Evolutionary conservation across 805 yeast species (phyloP).

Genomic region (Teunomyces cretensis): DNA sequence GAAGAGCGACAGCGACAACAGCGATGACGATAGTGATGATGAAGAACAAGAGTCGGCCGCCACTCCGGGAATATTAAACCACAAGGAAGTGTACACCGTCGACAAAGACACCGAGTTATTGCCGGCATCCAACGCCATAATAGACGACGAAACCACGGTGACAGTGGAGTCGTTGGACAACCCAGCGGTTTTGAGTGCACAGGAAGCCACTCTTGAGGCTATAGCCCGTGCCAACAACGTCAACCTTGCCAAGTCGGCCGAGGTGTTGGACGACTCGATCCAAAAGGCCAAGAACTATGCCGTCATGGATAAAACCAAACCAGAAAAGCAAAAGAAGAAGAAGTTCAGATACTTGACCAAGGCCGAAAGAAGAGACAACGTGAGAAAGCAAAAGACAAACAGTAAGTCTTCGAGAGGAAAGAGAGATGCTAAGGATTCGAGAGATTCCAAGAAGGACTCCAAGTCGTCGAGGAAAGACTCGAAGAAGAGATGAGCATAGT

Average conservation of each 20-base stretch:
- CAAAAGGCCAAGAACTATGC: constrained; percentile 84
- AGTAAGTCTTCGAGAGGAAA: constrained; percentile 8
- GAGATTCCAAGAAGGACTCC: no score
- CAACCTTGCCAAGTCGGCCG: constrained; percentile 63
- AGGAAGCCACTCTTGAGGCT: constrained; percentile 35
- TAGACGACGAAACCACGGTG: constrained; percentile 48
- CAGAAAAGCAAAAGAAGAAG: constrained; percentile 54
- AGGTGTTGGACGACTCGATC: constrained; percentile 71
- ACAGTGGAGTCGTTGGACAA: constrained; percentile 58
- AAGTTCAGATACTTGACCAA: constrained; percentile 88
- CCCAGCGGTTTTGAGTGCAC: constrained; percentile 35
- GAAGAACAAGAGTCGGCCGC: constrained; percentile 1
- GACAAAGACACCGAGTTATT: constrained; percentile 22
- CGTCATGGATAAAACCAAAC: constrained; percentile 51
- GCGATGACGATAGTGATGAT: constrained; percentile 7
- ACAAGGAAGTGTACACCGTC: constrained; percentile 30
- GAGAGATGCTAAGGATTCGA: constrained; percentile 3
- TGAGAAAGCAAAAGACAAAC: constrained; percentile 34
- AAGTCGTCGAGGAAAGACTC: no score
- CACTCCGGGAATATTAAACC: constrained; percentile 12
- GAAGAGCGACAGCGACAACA: no score
- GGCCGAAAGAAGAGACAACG: constrained; percentile 62
- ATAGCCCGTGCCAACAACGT: constrained; percentile 69
- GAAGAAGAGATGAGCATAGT: no score
- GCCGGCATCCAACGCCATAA: constrained; percentile 31